Percentiles rank a stretch among this genome's conserved stretches.
These are phyloP conservation scores for Harringtonia aguacate DNA, from an alignment of 2,329 filamentous ascomycete genomes.

Conservation along the genomic window DNA sequence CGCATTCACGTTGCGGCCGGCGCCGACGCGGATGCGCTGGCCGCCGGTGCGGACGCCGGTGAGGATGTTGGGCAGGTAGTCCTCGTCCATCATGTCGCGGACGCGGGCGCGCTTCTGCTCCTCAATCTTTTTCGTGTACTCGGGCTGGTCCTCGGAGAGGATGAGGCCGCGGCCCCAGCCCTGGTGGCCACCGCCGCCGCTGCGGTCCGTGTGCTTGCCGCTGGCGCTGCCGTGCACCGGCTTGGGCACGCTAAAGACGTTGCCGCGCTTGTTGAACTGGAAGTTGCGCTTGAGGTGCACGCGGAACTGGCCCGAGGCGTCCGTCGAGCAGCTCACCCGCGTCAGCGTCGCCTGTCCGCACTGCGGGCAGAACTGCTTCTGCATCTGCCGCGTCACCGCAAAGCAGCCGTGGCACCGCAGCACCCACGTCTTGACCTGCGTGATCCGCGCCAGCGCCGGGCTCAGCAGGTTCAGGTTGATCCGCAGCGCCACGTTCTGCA, in stretches of 20 bases:
- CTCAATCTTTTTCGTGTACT: slow-evolving; percentile 58
- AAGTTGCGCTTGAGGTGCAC: slow-evolving; percentile 89
- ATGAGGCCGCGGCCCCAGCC: slow-evolving; percentile 82
- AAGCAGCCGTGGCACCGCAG: slow-evolving; percentile 94
- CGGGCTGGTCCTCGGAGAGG: slow-evolving; percentile 90
- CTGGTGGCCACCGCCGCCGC: slow-evolving; percentile 60
- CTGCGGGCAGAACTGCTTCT: slow-evolving; percentile 81
- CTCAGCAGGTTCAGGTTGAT: slow-evolving; percentile 65
- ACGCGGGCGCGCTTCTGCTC: slow-evolving; percentile 57
- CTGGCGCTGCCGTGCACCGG: slow-evolving; percentile 71
- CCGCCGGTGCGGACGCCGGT: slow-evolving; percentile 62
- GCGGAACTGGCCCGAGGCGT: slow-evolving; percentile 63
- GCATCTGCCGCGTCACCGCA: slow-evolving; percentile 69
- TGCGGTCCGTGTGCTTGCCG: slow-evolving; percentile 54
- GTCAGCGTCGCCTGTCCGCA: slow-evolving; percentile 85
- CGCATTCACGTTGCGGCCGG: slow-evolving; percentile 78
- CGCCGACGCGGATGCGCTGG: slow-evolving; percentile 69
- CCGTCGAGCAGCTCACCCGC: slow-evolving; percentile 76
- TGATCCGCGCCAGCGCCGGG: slow-evolving; percentile 74
- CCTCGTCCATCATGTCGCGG: slow-evolving; percentile 87
- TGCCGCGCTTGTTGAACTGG: slow-evolving; percentile 90
- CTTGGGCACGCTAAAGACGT: slow-evolving; percentile 88
- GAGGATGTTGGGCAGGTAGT: slow-evolving; percentile 78
- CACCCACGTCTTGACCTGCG: slow-evolving; percentile 77
- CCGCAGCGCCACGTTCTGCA: slow-evolving; percentile 93